Base-by-base conservation (phyloP, 140 eudicot species). In the Erigeron philadelphicus region DNA sequence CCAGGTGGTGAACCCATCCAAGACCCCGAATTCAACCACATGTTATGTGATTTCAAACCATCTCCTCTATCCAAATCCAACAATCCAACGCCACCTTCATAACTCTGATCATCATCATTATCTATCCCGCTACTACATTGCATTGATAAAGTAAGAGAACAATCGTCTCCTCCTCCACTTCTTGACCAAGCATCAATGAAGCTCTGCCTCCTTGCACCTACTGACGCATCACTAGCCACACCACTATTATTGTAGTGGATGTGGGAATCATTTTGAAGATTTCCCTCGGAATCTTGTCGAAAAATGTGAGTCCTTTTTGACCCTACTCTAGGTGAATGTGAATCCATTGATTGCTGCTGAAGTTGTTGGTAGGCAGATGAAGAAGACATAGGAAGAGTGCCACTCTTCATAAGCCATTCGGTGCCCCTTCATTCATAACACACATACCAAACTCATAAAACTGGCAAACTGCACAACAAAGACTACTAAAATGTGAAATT, bases 1-100 rank as follows among this genome's bases (percentile, higher is more conserved):
- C 95, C 95, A 9, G 87, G 88, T 10, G 81, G 67, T 58, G 81
- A 76, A 75, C 76, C 74, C 74, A 79, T 75, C 84, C 84, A 79
- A 8, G 67, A 71, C 46, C 61, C 72, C 72, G 77, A 73, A 67
- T 57, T 81, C 74, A 76, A 59, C 85, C 89, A 84, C 67, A 81
- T 85, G 23, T 56, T 73, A 42, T 67, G 42, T 5, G 81, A 70
- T 70, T 67, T 76, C 53, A 52, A 25, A 31, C 53, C 67, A 53
- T 68, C 75, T 0, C 60, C 60, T 31, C 38, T 31, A 31, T 31
- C 38, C 38, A 31, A 2, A 31, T 31, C 38, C 38, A 31, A 31
- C 38, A 59, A 52, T 40, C 12, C 71, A 31, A 31, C 38, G 3
- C 38, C 72, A 8, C 66, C 23, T 16, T 54, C 80, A 11, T 16